Evolutionary conservation across 1,284 basidiomycete genomes (phyloP), one percentile per base, ranked within the genome.

Genomic region (Malassezia nana): DNA sequence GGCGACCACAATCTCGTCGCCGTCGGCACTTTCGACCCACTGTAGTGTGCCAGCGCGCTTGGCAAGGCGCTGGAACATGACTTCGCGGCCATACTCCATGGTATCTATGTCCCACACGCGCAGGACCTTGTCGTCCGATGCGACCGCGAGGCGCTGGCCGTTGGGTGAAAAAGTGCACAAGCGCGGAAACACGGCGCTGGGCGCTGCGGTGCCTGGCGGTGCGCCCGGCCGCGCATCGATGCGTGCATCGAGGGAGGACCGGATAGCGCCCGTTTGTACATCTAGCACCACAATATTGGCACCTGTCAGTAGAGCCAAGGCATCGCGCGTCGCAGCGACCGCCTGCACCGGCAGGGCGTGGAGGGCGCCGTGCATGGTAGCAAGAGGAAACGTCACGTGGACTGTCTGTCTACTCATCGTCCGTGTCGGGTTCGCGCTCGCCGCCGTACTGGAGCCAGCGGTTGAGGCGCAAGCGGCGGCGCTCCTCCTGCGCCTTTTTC

Each of bases 401-500:
- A 18, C 35, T 38, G 35, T n/a, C 16, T 18, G 3, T 4, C 35
- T 57, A 48, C 51, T 72, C 69, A 46, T 72, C 67, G 47, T 74
- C 71, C 10, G 71, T 70, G 44, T 74, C 67, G 28, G 66, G 65
- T 42, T 67, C 65, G 40, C 66, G 61, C 44, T 70, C 69, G 45
- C 69, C 69, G 32, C 70, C 70, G 55, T 69, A 67, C 28, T 56
- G 58, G 43, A 74, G 60, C 67, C 67, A 74, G 44, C 61, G 58
- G 58, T 55, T 65, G 38, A 72, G 47, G 38, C 71, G 57, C 54
- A 70, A 43, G 40, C 69, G 61, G 40, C 71, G 53, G 33, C 71
- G 58, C 50, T 72, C 71, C 46, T 69, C 71, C 52, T 74, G 71
- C 26, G 65, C 66, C 61, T 72, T 72, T 57, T 67, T 68, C 52